Conservation (phyloP, 345 rosid species). For the Anacardium occidentale region DNA sequence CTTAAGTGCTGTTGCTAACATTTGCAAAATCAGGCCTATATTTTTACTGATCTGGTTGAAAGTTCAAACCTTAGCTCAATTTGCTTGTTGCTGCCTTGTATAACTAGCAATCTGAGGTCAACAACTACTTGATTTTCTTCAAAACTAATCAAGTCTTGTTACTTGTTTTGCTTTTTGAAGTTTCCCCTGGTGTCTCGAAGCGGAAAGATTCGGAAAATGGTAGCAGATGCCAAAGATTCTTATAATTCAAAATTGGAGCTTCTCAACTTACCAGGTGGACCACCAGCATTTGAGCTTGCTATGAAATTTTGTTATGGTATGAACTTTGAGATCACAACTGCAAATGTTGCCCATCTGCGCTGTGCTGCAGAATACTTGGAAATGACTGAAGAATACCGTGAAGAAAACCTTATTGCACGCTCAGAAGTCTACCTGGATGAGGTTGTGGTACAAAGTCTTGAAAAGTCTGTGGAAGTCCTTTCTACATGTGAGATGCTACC, state of each 20-base stretch:
- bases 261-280: slow-evolving; percentile 66
- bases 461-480: slow-evolving; percentile 65
- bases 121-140: too few species aligned
- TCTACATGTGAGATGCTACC: slow-evolving; percentile 50
- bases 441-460: slow-evolving; percentile 57
- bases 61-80: neutral
- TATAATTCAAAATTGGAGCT: slow-evolving; percentile 55
- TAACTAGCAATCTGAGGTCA: neutral
- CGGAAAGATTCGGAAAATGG: slow-evolving; percentile 73
- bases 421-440: slow-evolving; percentile 59
- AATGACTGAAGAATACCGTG: slow-evolving; percentile 77
- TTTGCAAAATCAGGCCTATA: neutral
- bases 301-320: slow-evolving; percentile 91
- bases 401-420: slow-evolving; percentile 61
- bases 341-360: slow-evolving; percentile 62
- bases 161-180: slow-evolving; percentile 34
- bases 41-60: neutral
- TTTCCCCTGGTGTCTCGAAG: slow-evolving; percentile 85
- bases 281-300: slow-evolving; percentile 70
- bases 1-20: neutral
- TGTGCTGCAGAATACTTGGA: slow-evolving; percentile 77
- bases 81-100: neutral
- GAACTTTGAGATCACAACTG: slow-evolving; percentile 75
- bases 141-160: neutral
- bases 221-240: slow-evolving; percentile 55